A percentile compares a stretch with the other conserved stretches of the same genome.
phyloP scores from a whole-genome alignment of 495 filamentous ascomycete genomes.

The Aspergillus ellipticus region DNA sequence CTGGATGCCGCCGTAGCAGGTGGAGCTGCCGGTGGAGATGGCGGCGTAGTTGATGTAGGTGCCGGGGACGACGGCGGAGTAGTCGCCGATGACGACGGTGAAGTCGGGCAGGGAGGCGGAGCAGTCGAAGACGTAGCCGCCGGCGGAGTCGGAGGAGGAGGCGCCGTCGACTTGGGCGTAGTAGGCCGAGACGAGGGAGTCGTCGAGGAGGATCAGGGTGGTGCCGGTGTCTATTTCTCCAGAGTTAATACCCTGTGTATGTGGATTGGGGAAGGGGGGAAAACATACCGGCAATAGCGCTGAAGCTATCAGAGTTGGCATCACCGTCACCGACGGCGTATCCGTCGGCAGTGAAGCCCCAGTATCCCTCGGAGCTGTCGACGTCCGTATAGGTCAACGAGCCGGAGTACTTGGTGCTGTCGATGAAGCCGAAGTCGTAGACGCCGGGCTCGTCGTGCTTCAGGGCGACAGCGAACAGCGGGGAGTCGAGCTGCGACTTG shows the following conservation, averaged over 20 bases:
- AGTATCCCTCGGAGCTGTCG: constrained; percentile 60
- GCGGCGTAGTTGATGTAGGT: constrained; percentile 43
- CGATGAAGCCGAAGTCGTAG: constrained; percentile 75
- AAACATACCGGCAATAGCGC: constrained; percentile 37
- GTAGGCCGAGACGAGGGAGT: constrained; percentile 56
- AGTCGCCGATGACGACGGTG: constrained; percentile 50
- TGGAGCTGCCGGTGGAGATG: constrained; percentile 38
- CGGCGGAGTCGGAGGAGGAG: constrained; percentile 55
- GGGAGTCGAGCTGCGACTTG: constrained; percentile 49
- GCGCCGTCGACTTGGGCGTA: constrained; percentile 55
- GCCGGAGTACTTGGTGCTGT: constrained; percentile 59
- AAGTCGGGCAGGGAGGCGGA: constrained; percentile 57
- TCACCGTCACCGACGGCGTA: constrained; percentile 55
- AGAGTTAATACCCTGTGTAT: neutral
- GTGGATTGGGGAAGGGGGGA: neutral
- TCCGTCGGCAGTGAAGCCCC: constrained; percentile 61
- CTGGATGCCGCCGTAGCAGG: constrained; percentile 65
- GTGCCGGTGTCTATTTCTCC: constrained; percentile 58
- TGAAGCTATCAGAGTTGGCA: constrained; percentile 19
- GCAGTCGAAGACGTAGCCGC: constrained; percentile 71
- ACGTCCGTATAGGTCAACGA: constrained; percentile 58
- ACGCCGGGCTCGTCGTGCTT: constrained; percentile 60
- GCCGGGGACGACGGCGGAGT: constrained; percentile 43
- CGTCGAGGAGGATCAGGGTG: constrained; percentile 62
- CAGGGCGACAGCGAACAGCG: constrained; percentile 66